Conservation (phyloP, 352 stramenopile species). For the Globisporangium nodosum region DNA sequence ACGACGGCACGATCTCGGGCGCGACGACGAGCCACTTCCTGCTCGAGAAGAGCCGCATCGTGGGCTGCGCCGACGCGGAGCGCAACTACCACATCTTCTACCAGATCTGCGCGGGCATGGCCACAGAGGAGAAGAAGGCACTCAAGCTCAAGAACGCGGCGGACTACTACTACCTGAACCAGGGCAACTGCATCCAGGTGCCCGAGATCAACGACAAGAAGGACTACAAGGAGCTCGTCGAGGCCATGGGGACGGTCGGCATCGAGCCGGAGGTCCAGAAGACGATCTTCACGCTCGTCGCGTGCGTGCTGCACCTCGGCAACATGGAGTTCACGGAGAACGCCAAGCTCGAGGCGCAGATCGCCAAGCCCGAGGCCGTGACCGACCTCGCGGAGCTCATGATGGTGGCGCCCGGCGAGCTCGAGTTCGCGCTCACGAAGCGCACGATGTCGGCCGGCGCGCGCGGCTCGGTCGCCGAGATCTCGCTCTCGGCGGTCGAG, state of each 20-base stretch:
- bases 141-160: constrained; percentile 84
- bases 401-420: constrained; percentile 75
- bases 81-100: constrained; percentile 99
- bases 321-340: constrained; percentile 93
- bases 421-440: constrained; percentile 89
- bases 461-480: constrained; percentile 81
- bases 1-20: constrained; percentile 86
- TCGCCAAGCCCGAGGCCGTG: constrained; percentile 59
- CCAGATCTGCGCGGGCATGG: constrained; percentile 89
- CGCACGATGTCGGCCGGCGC: constrained; percentile 83
- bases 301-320: constrained; percentile 96
- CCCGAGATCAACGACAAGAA: constrained; percentile 94
- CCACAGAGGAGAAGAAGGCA: constrained; percentile 53
- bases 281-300: constrained; percentile 94
- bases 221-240: constrained; percentile 90
- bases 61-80: constrained; percentile 90
- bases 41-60: constrained; percentile 97
- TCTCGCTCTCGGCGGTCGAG: constrained; percentile 74
- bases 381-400: constrained; percentile 76
- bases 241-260: constrained; percentile 90
- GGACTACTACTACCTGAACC: constrained; percentile 93
- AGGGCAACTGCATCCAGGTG: constrained; percentile 90
- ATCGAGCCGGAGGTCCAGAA: constrained; percentile 89
- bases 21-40: constrained; percentile 96
- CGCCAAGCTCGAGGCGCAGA: constrained; percentile 76